phyloP scores from a whole-genome alignment of 139 green algal genomes.

The Chlorokybus atmophyticus region DNA sequence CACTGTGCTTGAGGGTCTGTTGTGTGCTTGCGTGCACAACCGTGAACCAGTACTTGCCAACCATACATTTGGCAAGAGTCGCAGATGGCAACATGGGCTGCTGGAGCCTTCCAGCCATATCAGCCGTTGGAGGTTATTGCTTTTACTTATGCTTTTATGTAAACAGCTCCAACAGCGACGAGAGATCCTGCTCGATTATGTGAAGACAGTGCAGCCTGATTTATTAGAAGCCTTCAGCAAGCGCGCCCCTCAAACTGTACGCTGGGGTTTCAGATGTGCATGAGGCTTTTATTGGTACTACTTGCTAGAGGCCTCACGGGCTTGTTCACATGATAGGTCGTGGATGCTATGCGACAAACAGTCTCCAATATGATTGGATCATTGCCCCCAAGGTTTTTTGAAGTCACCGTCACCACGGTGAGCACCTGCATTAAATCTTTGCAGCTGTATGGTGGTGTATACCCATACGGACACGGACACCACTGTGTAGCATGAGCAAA shows the following conservation, averaged over 20 bases:
- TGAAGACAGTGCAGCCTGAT: constrained; percentile 27
- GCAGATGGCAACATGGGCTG: too few relatives aligned
- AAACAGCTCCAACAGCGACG: too few relatives aligned
- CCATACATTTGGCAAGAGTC: too few relatives aligned
- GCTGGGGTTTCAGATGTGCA: not conserved
- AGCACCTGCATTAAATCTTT: too few relatives aligned
- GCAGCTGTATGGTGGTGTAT: too few relatives aligned
- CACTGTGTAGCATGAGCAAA: not conserved
- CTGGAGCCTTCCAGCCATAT: too few relatives aligned
- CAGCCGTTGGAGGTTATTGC: too few relatives aligned
- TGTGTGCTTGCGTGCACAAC: too few relatives aligned
- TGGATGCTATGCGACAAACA: constrained; percentile 66
- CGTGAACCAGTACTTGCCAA: too few relatives aligned
- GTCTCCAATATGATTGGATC: constrained; percentile 65
- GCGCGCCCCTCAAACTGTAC: not conserved
- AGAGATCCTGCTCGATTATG: constrained; percentile 33
- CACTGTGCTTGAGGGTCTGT: too few relatives aligned
- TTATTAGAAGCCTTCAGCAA: constrained; percentile 26
- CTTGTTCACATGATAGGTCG: constrained; percentile 20
- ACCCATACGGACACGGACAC: too few relatives aligned
- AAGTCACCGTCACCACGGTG: constrained; percentile 53
- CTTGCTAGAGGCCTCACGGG: not conserved
- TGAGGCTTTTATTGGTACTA: not conserved
- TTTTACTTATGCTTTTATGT: too few relatives aligned
- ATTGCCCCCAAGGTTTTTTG: constrained; percentile 68